phyloP scores from a whole-genome alignment of 2,329 filamentous ascomycete genomes.

The Aspergillus ustus region DNA sequence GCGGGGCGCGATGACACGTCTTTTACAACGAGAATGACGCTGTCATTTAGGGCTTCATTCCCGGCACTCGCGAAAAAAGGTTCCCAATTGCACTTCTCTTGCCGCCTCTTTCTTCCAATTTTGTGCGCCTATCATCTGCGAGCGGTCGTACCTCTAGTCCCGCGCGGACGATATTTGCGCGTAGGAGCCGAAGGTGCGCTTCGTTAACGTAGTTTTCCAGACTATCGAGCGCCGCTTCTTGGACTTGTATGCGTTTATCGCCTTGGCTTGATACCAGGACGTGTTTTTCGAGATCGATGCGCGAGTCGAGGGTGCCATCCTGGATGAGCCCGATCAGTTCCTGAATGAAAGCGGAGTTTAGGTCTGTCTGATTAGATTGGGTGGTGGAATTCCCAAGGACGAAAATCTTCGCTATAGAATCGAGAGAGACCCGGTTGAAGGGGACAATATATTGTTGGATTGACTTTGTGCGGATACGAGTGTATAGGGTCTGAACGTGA shows the following conservation, averaged over 20 bases:
- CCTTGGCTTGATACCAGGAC: conserved; percentile 74
- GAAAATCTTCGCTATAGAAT: conserved; percentile 79
- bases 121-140: conserved; percentile 19
- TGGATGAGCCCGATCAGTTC: conserved; percentile 83
- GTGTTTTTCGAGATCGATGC: conserved; percentile 82
- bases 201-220: conserved; percentile 75
- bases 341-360: conserved; percentile 46
- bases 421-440: conserved; percentile 83
- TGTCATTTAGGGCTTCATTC: conserved; percentile 17
- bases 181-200: conserved; percentile 74
- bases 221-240: conserved; percentile 69
- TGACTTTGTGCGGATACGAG: conserved; percentile 81
- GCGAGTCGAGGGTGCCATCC: conserved; percentile 70
- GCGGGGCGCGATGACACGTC: neutral
- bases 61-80: conserved; percentile 16
- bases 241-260: conserved; percentile 70
- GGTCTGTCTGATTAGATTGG: conserved; percentile 66
- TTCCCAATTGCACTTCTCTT: conserved; percentile 16
- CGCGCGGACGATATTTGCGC: conserved; percentile 75
- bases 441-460: conserved; percentile 92
- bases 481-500: conserved; percentile 73
- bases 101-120: conserved; percentile 18
- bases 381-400: conserved; percentile 47
- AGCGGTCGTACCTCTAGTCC: conserved; percentile 69
- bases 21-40: neutral